Base-by-base conservation (phyloP, 1,284 basidiomycete species). In the Ustilago shanxiensis region DNA sequence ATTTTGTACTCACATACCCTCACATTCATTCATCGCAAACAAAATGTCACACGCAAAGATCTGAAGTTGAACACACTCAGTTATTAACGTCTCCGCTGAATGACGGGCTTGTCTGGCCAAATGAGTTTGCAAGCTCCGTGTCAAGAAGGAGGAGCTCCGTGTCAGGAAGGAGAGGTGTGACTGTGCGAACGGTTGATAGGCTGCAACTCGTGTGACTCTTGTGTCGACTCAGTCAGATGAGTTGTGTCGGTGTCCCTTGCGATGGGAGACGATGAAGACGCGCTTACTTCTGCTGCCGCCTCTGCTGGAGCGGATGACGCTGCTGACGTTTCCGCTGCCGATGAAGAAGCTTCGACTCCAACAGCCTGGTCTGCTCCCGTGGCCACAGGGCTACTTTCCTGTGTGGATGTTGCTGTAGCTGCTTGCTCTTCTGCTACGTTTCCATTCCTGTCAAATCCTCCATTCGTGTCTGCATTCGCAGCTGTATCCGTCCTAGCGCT, bases 161-260 rank as follows among this genome's bases (percentile, higher is more conserved):
- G 3, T 29, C 18, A 45, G 22, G 39, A 29, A 10, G 56, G n/a
- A 22, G 54, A 2, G 6, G 6, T 20, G 53, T 37, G 54, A 35
- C 26, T 39, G 24, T 16, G 53, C 13, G 13, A 22, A 7, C 41
- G 41, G 20, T 5, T 5, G 16, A 68, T 29, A 13, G 60, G 60
- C 20, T 69, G 69, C 35, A 66, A n/a, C 33, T 72, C 63, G 44
- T 50, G 63, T 22, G 56, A 58, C n/a, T 72, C 63, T 18, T 33
- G 28, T 22, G 26, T 31, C 31, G 24, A 24, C 26, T 29, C 37
- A 13, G 24, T 6, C 20, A n/a, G 6, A 9, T 44, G 28, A 14
- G 26, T n/a, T 41, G n/a, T n/a, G n/a, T n/a, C n/a, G n/a, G n/a
- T n/a, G n/a, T 13, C 41, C n/a, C 41, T 44, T 20, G 11, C 50